Evolutionary conservation across 108 stramenopile species (phyloP), one percentile per base, ranked within the genome.

Genomic region (Fistulifera solaris): DNA sequence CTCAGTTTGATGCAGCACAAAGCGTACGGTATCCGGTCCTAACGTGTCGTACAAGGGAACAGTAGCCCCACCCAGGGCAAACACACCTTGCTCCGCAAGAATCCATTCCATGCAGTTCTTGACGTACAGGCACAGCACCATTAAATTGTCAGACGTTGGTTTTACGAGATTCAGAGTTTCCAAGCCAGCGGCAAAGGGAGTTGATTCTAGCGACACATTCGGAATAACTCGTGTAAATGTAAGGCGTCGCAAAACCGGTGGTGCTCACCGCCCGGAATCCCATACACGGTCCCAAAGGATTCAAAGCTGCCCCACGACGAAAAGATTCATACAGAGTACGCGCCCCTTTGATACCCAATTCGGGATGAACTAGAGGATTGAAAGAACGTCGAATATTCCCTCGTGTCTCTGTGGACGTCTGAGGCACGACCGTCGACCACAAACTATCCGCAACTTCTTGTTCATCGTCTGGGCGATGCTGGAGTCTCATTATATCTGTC

Each of bases 21-120:
- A 96, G 18, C 76, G 59, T 0, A 93, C 87, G 6, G 89, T 73
- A 41, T 93, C 93, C 10, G 89, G 87, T 11, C 94, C 97, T 7
- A 98, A 73, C 12, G 97, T 98, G 59, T 95, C 94, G 67, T 98
- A 98, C 35, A 96, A 76, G 1, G 95, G 95, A 49, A 93, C 97
- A 0, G 93, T 91, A 7, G 81, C 67, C 15, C 85, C 89, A 38
- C 80, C 76, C 38, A 91, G 40, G 27, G 73, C 59, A 61, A 89
- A 93, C 24, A 74, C 67, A 8, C 84, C 93, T 48, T 96, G 93
- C 44, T 98, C 97, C 16, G 78, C 85, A 39, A 98, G 64, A 48
- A 93, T 50, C 94, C 95, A 96, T 67, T 98, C 96, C 55, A 90
- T 72, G 43, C 89, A 87, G 53, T 98, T 98, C 61, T 80, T 89